Base-by-base conservation (phyloP, 129 eudicot species). In the Silybum marianum region DNA sequence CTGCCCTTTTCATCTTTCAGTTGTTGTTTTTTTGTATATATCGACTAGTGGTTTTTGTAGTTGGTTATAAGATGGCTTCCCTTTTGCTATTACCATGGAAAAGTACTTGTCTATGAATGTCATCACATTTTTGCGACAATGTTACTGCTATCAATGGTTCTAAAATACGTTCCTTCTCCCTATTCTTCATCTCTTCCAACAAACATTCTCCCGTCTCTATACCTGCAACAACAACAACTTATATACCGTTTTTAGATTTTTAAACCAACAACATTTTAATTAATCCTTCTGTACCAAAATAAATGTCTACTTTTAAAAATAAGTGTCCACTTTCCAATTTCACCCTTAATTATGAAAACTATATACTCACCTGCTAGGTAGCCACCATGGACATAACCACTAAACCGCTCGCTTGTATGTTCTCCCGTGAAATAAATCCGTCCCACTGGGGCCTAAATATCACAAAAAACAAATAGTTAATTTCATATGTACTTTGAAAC, bases 351-450 rank as follows among this genome's bases (percentile, higher is more conserved):
- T 42, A 44, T 44, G 22, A 58, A 58, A 58, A 58, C 66, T 5
- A 18, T 58, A 18, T 54, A 38, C 86, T 86, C 26, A 94, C 98
- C 98, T 71, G 98, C 85, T 4, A 95, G 84, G 84, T 92, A 95
- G 30, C 93, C 97, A 32, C 98, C 98, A 79, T 95, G 97, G 48
- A 92, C 98, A 63, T 90, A 95, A 67, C 98, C 98, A 46, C 77
- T 90, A 36, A 92, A 95, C 81, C 86, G 92, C 74, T 90, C 94
- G 48, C 96, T 92, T 6, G 98, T 95, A 83, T 95, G 98, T 62
- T 95, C 98, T 51, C 98, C 98, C 0, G 98, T 87, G 89, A 92
- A 95, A 82, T 83, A 90, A 13, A 95, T 84, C 65, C 94, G 79
- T 60, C 98, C 98, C 9, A 92, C 87, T 4, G 97, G 92, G n/a